Evolutionary conservation across 2,329 filamentous ascomycete genomes (phyloP).

Genomic region (Cladophialophora immunda): DNA sequence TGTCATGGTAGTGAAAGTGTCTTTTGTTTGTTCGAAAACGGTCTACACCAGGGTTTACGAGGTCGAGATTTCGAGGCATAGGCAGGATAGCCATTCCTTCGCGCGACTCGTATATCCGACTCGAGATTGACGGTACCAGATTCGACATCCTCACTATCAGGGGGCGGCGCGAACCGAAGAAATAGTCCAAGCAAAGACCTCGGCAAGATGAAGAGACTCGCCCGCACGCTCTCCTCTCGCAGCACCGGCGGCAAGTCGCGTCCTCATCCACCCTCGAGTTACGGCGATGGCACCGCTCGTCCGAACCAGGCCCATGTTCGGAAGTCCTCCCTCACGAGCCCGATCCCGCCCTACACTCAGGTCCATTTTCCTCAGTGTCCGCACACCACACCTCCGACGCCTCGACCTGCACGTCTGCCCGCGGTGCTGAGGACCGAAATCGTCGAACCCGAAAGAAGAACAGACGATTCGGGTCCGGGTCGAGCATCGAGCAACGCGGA

Average conservation of each 20-base stretch:
- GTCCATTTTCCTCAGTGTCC: conserved; percentile 27
- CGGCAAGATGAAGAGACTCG: conserved; percentile 30
- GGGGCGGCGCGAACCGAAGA: neutral
- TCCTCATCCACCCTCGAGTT: neutral
- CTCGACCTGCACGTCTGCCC: conserved; percentile 24
- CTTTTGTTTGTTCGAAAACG: neutral
- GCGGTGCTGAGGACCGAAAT: conserved; percentile 22
- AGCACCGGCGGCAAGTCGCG: neutral
- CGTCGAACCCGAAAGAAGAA: neutral
- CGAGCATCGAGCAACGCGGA: neutral
- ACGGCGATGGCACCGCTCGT: neutral
- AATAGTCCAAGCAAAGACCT: neutral
- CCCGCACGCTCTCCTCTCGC: conserved; percentile 21
- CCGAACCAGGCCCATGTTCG: neutral
- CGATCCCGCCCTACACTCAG: conserved; percentile 22
- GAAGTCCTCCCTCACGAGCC: conserved; percentile 8
- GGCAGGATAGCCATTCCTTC: neutral
- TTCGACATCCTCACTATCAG: neutral
- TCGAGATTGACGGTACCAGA: neutral
- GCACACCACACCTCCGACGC: conserved; percentile 29
- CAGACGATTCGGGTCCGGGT: neutral
- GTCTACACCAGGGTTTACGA: neutral
- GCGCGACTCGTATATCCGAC: neutral
- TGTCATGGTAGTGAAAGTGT: neutral
- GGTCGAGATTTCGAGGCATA: neutral